A percentile compares a stretch with the other conserved stretches of the same genome.
phyloP scores from a whole-genome alignment of 2,329 filamentous ascomycete species.

The Metarhizium brunneum region DNA sequence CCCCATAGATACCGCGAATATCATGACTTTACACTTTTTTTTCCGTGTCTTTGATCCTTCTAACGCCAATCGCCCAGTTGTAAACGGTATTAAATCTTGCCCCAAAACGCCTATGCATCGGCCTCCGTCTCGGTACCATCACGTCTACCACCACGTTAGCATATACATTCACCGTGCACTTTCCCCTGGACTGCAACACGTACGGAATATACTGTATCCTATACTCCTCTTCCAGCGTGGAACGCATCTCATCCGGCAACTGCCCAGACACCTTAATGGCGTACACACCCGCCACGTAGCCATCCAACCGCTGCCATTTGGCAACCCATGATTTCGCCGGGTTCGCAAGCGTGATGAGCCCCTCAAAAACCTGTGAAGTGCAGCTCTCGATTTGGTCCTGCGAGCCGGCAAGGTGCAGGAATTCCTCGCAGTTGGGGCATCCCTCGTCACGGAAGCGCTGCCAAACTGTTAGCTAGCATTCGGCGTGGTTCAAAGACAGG shows the following conservation, averaged over 20 bases:
- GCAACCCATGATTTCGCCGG: constrained; percentile 87
- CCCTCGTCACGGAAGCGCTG: constrained; percentile 80
- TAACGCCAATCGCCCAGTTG: constrained; percentile 2
- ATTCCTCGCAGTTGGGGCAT: constrained; percentile 93
- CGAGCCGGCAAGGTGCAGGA: constrained; percentile 73
- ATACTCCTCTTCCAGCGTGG: constrained; percentile 52
- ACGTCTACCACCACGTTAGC: constrained; percentile 28
- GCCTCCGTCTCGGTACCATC: constrained; percentile 47
- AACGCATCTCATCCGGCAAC: constrained; percentile 55
- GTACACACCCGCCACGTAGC: constrained; percentile 82
- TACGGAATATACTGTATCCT: constrained; percentile 58
- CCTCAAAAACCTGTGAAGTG: constrained; percentile 94
- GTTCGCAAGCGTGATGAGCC: constrained; percentile 75
- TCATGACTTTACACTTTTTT: not conserved
- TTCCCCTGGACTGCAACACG: constrained; percentile 31
- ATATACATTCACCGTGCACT: constrained; percentile 24
- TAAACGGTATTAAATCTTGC: not conserved
- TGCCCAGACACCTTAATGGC: constrained; percentile 89
- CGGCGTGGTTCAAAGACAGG: not conserved
- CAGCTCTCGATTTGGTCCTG: constrained; percentile 80
- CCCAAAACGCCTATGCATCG: constrained; percentile 19
- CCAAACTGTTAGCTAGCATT: not conserved
- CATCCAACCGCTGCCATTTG: constrained; percentile 88
- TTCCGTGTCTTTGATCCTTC: not conserved
- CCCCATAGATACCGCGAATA: constrained; percentile 1